Evolutionary conservation across 305 asterid genomes (phyloP).

Genomic region (Fraxinus xanthoxyloides): DNA sequence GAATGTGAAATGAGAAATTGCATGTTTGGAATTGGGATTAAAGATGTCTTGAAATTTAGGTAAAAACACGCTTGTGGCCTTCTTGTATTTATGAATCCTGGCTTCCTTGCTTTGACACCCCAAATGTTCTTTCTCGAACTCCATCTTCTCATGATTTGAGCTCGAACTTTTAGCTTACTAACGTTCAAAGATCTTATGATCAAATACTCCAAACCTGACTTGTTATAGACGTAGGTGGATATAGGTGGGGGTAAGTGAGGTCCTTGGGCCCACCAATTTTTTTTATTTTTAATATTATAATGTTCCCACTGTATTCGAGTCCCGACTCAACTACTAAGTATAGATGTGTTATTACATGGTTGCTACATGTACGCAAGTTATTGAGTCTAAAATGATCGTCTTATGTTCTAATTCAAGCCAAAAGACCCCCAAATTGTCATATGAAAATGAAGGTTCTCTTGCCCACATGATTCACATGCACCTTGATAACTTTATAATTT

Average conservation of each 20-base stretch:
- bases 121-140: background rate
- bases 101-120: background rate
- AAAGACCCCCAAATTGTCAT: background rate
- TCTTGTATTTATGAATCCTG: background rate
- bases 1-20: conserved; percentile 7
- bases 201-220: background rate
- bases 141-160: background rate
- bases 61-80: background rate
- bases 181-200: background rate
- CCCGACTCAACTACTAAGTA: background rate
- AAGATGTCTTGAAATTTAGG: background rate
- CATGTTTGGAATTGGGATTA: background rate
- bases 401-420: background rate
- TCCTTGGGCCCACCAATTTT: background rate
- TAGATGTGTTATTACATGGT: too few species aligned
- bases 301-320: too few species aligned
- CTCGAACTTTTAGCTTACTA: background rate
- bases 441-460: conserved; percentile 10
- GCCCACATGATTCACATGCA: conserved; percentile 26
- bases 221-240: background rate
- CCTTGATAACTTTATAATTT: background rate
- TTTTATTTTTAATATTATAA: too few species aligned
- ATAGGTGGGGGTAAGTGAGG: background rate
- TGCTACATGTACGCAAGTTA: background rate
- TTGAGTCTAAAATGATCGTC: background rate